Evolutionary conservation across 176 grass and related monocot species (phyloP), one percentile per base, ranked within the genome.

Genomic region (Phoenix dactylifera): DNA sequence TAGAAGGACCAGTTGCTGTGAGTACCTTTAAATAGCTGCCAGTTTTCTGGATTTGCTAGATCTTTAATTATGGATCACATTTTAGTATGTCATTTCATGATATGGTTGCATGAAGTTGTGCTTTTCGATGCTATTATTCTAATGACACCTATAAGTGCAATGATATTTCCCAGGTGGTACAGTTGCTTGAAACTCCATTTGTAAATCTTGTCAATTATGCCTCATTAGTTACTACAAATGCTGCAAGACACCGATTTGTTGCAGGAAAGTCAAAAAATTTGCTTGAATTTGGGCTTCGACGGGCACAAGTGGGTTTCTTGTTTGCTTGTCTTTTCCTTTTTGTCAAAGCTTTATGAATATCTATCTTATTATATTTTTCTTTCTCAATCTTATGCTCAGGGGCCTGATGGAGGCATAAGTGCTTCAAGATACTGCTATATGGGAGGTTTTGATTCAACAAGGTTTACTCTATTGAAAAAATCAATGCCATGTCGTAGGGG

Each of bases 351-450:
- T 60, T 12, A 57, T 22, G 49, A 59, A 57, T 70, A 7, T 29
- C 81, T 62, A 39, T 26, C 61, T 35, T n/a, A 18, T 53, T 3
- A 58, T 54, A 72, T 50, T 74, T 26, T 55, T 52, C 52, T 69
- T 63, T 3, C 17, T 71, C 50, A 23, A 35, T 18, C 35, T 65
- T 67, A 66, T 80, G 53, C 59, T 69, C 70, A 98, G 84, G 93
- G 93, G 18, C 93, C 87, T 54, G 93, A 98, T 88, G 93, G 93
- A n/a, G 93, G 87, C 58, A 92, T 98, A 83, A 98, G 93, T 74
- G 87, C 93, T 65, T 98, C 93, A 66, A 98, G 83, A 74, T 98
- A 98, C 72, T 88, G 87, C 75, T 97, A 85, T 66, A 83, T 98
- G 50, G 93, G 93, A 66, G 93, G 87, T 55, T 98, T 98, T 79